Evolutionary conservation across 768 basidiomycete species (phyloP), one percentile per base, ranked within the genome.

Genomic region (Leccinum barrowsii): DNA sequence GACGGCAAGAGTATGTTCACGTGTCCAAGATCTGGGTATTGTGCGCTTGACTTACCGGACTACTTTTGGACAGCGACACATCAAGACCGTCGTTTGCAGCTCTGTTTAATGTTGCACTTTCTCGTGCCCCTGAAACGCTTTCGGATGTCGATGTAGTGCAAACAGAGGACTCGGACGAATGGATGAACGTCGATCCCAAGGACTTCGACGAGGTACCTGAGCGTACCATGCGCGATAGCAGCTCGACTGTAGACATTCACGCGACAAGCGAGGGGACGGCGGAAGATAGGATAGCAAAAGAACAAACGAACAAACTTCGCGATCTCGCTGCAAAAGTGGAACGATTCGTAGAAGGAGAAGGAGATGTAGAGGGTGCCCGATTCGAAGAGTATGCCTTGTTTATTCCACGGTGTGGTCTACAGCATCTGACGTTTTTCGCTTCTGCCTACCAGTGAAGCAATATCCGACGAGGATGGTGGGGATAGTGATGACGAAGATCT

Each of bases 311-410:
- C 21, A 83, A 82, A 59, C 74, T 98, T 30, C 85, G 84, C 64
- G 80, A 82, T 59, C 79, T 99, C 54, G 95, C 97, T 11, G 75
- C 81, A 59, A 91, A 92, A 69, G 92, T 99, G 1, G 89, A 91
- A 64, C 76, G 78, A n/a, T 99, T 99, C 68, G 86, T 99, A 2
- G 86, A 93, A 64, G 94, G 90, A 2, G 75, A 95, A 68, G 97
- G 97, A 2, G 89, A 91, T 59, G 59, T 97, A 8, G 89, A 92
- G 61, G 97, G 97, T 4, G 97, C 94, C 0, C 75, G 79, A 61
- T 96, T 99, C 67, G 85, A 87, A 55, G 96, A 98, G 95, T 98
- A 74, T 67, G 89, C 77, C 17, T 46, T 48, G 50, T 26, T 55
- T 55, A 55, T 24, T 51, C 37, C 54, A 47, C 28, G n/a, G 26